These are phyloP conservation scores for Termitomyces heimii DNA, from an alignment of 768 basidiomycete genomes.

Conservation along the genomic window DNA sequence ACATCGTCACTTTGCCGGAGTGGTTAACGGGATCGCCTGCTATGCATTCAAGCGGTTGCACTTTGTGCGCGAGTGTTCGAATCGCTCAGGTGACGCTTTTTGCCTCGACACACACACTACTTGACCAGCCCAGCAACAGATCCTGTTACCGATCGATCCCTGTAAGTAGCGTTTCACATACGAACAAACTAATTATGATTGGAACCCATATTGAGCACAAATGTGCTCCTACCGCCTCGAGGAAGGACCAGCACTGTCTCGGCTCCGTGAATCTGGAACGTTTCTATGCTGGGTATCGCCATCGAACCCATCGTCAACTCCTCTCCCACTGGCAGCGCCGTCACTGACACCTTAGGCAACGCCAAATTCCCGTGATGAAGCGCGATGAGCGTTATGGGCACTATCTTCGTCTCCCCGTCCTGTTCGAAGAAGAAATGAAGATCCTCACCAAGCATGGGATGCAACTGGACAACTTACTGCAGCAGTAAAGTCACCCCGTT, in stretches of 20 bases:
- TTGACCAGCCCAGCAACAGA: neutral
- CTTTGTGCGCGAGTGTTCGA: constrained; percentile 51
- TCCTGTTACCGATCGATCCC: neutral
- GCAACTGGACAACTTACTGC: constrained; percentile 37
- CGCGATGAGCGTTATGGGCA: constrained; percentile 77
- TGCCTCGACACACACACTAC: too few relatives aligned
- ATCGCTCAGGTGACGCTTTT: constrained; percentile 48
- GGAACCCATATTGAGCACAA: constrained; percentile 69
- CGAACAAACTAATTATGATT: constrained; percentile 10
- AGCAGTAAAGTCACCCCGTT: constrained; percentile 78
- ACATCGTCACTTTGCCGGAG: constrained; percentile 86
- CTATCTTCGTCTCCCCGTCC: constrained; percentile 55
- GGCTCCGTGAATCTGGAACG: constrained; percentile 82
- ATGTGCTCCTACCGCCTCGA: constrained; percentile 75
- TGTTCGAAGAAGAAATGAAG: constrained; percentile 19
- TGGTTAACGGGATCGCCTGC: constrained; percentile 89
- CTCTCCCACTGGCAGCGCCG: constrained; percentile 47
- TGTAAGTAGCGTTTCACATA: too few relatives aligned
- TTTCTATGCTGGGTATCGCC: constrained; percentile 63
- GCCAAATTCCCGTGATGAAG: constrained; percentile 77
- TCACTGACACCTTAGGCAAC: constrained; percentile 69
- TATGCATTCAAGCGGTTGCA: constrained; percentile 44
- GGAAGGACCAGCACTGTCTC: constrained; percentile 79
- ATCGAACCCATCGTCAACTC: constrained; percentile 52
- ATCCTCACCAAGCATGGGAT: neutral